A percentile compares a stretch with the other conserved stretches of the same genome.
Conservation (phyloP, 2,329 filamentous ascomycete species). For the Cytospora mali region DNA sequence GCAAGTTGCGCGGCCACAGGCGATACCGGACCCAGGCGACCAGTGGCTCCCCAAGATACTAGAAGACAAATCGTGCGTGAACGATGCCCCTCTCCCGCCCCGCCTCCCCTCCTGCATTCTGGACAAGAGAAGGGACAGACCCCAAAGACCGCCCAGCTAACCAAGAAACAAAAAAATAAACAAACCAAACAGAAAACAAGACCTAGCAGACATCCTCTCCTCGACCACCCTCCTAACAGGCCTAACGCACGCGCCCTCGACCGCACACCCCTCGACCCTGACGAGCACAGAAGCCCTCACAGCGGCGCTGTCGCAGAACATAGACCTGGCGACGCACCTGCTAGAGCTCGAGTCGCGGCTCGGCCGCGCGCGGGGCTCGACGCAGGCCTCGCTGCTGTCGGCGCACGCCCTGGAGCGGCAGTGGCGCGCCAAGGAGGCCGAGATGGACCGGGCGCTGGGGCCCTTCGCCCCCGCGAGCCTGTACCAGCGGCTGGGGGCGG, state of each 20-base stretch:
- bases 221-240: constrained; percentile 69
- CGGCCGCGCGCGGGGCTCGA: constrained; percentile 64
- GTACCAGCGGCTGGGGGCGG: constrained; percentile 78
- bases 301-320: constrained; percentile 69
- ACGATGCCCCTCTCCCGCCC: too few relatives aligned
- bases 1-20: constrained; percentile 37
- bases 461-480: constrained; percentile 85
- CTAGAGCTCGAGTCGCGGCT: constrained; percentile 61
- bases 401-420: constrained; percentile 88
- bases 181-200: constrained; percentile 64
- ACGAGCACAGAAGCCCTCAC: constrained; percentile 67
- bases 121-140: background rate
- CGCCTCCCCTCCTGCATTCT: constrained; percentile 22
- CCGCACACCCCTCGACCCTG: constrained; percentile 71
- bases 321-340: constrained; percentile 67
- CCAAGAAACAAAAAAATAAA: background rate
- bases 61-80: constrained; percentile 77
- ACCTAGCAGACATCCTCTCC: constrained; percentile 71
- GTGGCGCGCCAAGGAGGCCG: constrained; percentile 84
- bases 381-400: constrained; percentile 79
- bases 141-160: too few relatives aligned
- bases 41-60: constrained; percentile 79
- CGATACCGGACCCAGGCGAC: constrained; percentile 62
- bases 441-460: constrained; percentile 82
- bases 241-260: constrained; percentile 68